Percentiles rank a stretch among this genome's conserved stretches.
These are phyloP conservation scores for Fusarium domesticum DNA, from an alignment of 2,329 filamentous ascomycete species.

Conservation along the genomic window DNA sequence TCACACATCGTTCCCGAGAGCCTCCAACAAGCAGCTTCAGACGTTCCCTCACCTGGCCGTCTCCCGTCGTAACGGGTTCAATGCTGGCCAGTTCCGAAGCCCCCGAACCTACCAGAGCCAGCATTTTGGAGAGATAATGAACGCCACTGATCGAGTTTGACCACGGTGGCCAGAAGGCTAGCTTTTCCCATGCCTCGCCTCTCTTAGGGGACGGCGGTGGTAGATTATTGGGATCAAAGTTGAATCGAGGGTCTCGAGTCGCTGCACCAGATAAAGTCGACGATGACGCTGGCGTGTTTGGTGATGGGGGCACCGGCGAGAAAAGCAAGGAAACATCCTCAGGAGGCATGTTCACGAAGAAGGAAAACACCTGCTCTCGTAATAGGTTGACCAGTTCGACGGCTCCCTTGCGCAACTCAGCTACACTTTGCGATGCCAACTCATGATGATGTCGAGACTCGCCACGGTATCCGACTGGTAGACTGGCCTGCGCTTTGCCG, in stretches of 20 bases:
- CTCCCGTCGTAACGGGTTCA: slow-evolving; percentile 57
- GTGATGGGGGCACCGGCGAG: slow-evolving; percentile 72
- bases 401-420: slow-evolving; percentile 71
- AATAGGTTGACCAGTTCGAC: slow-evolving; percentile 82
- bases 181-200: slow-evolving; percentile 87
- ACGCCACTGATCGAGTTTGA: slow-evolving; percentile 91
- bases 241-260: slow-evolving; percentile 70
- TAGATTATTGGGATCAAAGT: slow-evolving; percentile 72
- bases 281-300: slow-evolving; percentile 48
- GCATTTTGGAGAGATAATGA: slow-evolving; percentile 79
- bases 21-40: slow-evolving; percentile 72
- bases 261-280: slow-evolving; percentile 38
- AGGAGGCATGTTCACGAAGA: slow-evolving; percentile 84
- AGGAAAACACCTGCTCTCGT: slow-evolving; percentile 71
- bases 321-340: slow-evolving; percentile 88
- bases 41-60: slow-evolving; percentile 62
- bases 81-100: slow-evolving; percentile 82
- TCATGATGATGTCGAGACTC: slow-evolving; percentile 79
- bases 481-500: slow-evolving; percentile 73
- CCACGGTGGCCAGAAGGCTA: slow-evolving; percentile 94
- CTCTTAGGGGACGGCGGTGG: slow-evolving; percentile 73
- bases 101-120: slow-evolving; percentile 79
- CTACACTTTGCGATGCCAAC: slow-evolving; percentile 66
- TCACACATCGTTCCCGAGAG: slow-evolving; percentile 80
- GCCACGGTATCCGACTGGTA: slow-evolving; percentile 79